Evolutionary conservation across 208 protist species (phyloP).

Genomic region (Acanthamoeba divionensis): DNA sequence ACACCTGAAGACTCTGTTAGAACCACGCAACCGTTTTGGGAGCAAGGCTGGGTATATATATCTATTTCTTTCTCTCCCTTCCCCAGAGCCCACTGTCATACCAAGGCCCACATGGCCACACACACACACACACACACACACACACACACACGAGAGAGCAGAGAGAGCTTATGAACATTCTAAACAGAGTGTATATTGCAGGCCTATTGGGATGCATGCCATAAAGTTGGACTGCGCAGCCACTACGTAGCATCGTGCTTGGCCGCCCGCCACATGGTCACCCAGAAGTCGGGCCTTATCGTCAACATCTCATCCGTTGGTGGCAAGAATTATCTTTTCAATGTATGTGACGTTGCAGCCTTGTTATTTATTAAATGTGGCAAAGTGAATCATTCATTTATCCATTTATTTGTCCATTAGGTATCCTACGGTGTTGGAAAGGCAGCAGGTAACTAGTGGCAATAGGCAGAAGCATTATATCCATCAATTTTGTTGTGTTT

Average conservation of each 20-base stretch:
- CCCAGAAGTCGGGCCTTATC: background rate
- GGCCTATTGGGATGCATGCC: background rate
- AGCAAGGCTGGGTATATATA: background rate
- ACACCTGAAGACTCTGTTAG: background rate
- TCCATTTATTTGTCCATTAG: no score
- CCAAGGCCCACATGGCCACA: no score
- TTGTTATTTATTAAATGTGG: background rate
- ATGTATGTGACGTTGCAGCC: background rate
- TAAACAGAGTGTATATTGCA: background rate
- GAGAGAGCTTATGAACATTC: background rate
- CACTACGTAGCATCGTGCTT: constrained; percentile 19
- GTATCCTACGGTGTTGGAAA: background rate
- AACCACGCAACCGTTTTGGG: background rate
- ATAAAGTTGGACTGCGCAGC: background rate
- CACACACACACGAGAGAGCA: no score
- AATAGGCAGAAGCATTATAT: no score
- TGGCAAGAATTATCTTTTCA: background rate
- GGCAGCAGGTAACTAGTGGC: no score
- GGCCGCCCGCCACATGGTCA: background rate
- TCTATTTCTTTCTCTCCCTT: no score
- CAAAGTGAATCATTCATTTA: no score
- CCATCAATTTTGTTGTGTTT: no score
- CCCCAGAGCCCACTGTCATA: no score
- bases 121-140: no score
- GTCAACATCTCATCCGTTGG: constrained; percentile 13